Evolutionary conservation across 2,329 filamentous ascomycete species (phyloP), one percentile per base, ranked within the genome.

Genomic region (Neonectria neomacrospora): DNA sequence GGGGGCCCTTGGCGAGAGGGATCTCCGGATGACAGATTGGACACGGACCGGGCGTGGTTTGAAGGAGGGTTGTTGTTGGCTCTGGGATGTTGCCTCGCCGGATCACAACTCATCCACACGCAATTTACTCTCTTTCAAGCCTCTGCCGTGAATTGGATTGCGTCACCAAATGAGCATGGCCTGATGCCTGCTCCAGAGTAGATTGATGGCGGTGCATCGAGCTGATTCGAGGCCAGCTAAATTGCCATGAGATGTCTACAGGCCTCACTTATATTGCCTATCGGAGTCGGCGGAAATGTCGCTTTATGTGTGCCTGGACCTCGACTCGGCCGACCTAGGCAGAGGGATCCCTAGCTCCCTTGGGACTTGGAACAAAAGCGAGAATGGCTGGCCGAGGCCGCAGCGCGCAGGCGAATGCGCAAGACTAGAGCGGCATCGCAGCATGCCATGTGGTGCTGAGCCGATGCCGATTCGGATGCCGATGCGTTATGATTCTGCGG

Each of bases 31-130:
- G 51, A 45, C 47, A 48, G 42, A 53, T 58, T 44, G 39, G 41
- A 44, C 62, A 65, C 58, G 64, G 62, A 34, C 61, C 54, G 44
- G 44, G 55, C 41, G 57, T 34, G 42, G 41, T 41, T 23, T 54
- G 26, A 42, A 50, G 26, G 51, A 41, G 20, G 42, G 41, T 34
- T 54, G 39, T 39, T 48, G 44, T 39, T 39, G 37, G 37, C 37
- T 39, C 6, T 28, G 5, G 26, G 4, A 9, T 28, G 47, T 20
- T 48, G 44, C 34, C 39, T 48, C 30, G 41, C 28, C 52, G 14
- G 48, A 32, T 54, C 47, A 44, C 16, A 48, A 37, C 45, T 47
- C 22, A 34, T 52, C 47, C 34, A 30, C 42, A 57, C 39, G 34
- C 18, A 28, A 56, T 47, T 50, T 50, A 14, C 18, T 42, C 22